phyloP scores from a whole-genome alignment of 768 basidiomycete genomes.

The Serendipita vermifera region DNA sequence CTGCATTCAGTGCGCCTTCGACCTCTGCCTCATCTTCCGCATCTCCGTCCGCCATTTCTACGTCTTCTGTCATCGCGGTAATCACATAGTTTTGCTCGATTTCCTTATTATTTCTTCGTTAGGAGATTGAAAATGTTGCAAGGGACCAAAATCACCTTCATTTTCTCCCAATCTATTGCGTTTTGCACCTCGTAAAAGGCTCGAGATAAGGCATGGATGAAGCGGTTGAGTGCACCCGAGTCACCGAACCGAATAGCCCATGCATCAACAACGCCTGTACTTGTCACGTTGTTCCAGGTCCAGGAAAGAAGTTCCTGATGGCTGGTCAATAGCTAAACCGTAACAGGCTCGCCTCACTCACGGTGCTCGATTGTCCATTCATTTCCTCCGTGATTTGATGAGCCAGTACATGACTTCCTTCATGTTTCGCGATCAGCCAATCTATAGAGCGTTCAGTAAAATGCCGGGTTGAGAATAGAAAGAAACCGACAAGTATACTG shows the following conservation, averaged over 20 bases:
- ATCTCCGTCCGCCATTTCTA: slow-evolving; percentile 72
- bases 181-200: slow-evolving; percentile 75
- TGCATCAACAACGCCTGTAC: slow-evolving; percentile 44
- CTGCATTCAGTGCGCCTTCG: slow-evolving; percentile 52
- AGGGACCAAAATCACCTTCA: slow-evolving; percentile 40
- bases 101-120: slow-evolving; percentile 27
- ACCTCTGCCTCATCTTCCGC: slow-evolving; percentile 64
- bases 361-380: slow-evolving; percentile 29
- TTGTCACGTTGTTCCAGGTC: slow-evolving; percentile 73
- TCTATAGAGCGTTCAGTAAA: slow-evolving; percentile 9
- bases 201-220: slow-evolving; percentile 51
- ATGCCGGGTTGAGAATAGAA: not conserved
- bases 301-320: slow-evolving; percentile 36
- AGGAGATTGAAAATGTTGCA: slow-evolving; percentile 1
- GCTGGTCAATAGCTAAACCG: not conserved
- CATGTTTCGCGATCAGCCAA: slow-evolving; percentile 21
- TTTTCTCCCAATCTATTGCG: slow-evolving; percentile 59
- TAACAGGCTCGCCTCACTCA: slow-evolving; percentile 28
- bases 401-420: slow-evolving; percentile 37
- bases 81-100: slow-evolving; percentile 84
- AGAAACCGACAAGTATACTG: not conserved
- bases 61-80: slow-evolving; percentile 61
- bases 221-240: slow-evolving; percentile 41
- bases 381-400: slow-evolving; percentile 55
- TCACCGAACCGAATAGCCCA: slow-evolving; percentile 70